Evolutionary conservation across 768 basidiomycete species (phyloP), one percentile per base, ranked within the genome.

Genomic region (Rhodotorula paludigena): DNA sequence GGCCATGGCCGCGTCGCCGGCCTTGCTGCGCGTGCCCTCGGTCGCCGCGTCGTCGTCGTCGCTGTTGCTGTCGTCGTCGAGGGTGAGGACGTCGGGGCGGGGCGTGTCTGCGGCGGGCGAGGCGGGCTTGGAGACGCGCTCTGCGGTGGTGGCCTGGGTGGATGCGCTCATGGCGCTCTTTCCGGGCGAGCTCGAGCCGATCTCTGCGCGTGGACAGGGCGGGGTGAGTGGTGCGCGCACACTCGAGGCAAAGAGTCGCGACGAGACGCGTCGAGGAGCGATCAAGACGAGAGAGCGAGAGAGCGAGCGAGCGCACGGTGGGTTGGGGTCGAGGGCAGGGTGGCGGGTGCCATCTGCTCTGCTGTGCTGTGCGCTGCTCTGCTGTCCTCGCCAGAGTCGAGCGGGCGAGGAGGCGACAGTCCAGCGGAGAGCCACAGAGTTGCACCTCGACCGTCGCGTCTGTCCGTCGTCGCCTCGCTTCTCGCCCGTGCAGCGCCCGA

Each of bases 201-300:
- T 25, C 2, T 32, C 49, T 53, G 52, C 12, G 35, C 5, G 52
- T 0, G 52, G 3, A 28, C 3, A 28, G n/a, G 11, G 47, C 23
- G 47, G 33, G 28, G 33, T 35, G 20, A 10, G 6, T 18, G 8
- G 30, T 51, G 20, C n/a, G n/a, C n/a, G n/a, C n/a, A n/a, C n/a
- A n/a, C n/a, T n/a, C n/a, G n/a, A n/a, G n/a, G 49, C 45, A 60
- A 32, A 21, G 60, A 44, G 55, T 41, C 33, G 41, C 42, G 54
- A n/a, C 9, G 44, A 35, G 52, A 52, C 36, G 53, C n/a, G 54
- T 3, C 36, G 45, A 38, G 44, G 63, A n/a, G n/a, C n/a, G n/a
- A n/a, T n/a, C n/a, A n/a, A n/a, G n/a, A n/a, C n/a, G n/a, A n/a
- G n/a, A n/a, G n/a, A n/a, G n/a, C 41, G 35, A 33, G 28, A 10